These are phyloP conservation scores for Fusarium napiforme DNA, from an alignment of 2,329 filamentous ascomycete genomes.

Conservation along the genomic window DNA sequence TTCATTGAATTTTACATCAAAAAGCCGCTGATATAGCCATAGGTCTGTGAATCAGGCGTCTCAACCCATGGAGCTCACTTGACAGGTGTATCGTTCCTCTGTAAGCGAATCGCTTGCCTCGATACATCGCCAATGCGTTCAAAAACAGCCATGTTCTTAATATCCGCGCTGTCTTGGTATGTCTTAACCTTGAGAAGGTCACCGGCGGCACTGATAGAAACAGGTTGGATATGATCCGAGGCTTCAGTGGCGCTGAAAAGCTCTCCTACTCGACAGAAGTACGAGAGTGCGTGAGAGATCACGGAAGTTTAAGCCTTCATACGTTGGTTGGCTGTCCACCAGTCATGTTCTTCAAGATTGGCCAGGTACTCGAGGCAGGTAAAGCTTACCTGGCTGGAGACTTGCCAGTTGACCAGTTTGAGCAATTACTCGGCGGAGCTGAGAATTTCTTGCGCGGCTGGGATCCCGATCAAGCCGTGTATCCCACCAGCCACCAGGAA, in stretches of 20 bases:
- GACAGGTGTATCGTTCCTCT: conserved; percentile 45
- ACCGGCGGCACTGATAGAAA: background rate
- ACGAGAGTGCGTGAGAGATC: conserved; percentile 39
- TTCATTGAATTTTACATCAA: fast-evolving
- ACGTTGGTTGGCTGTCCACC: conserved; percentile 45
- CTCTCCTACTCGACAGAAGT: conserved; percentile 42
- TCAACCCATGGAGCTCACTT: conserved; percentile 45
- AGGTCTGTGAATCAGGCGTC: conserved; percentile 45
- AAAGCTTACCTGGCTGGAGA: conserved; percentile 28
- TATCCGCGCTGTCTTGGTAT: conserved; percentile 44
- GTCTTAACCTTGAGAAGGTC: background rate
- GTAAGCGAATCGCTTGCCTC: conserved; percentile 34
- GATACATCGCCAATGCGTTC: conserved; percentile 22
- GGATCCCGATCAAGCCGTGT: conserved; percentile 38
- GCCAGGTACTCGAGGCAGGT: conserved; percentile 38
- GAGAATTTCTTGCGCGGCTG: conserved; percentile 43
- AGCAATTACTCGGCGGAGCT: conserved; percentile 23
- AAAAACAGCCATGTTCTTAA: conserved; percentile 34
- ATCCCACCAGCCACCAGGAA: conserved; percentile 43
- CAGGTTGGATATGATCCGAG: conserved; percentile 46
- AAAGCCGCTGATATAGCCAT: background rate
- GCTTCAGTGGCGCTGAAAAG: conserved; percentile 48
- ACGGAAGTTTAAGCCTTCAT: conserved; percentile 40
- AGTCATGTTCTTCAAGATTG: conserved; percentile 40
- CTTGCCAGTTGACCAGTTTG: conserved; percentile 13